A percentile compares a stretch with the other conserved stretches of the same genome.
Conservation (phyloP, 1,284 basidiomycete genomes). For the Sparassis latifolia region DNA sequence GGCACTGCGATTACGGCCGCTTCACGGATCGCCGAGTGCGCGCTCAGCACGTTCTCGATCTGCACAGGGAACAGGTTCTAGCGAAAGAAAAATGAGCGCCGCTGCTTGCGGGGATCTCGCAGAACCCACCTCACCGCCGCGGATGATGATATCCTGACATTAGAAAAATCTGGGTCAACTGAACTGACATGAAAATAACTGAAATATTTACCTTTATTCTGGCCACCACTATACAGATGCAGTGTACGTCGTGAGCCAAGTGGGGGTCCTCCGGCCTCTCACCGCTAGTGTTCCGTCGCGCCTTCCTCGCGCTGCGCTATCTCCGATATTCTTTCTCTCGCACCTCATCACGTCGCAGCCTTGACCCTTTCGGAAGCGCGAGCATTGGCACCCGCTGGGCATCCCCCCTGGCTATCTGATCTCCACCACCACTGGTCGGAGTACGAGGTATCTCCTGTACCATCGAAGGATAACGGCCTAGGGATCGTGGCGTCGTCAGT, state of each 20-base stretch:
- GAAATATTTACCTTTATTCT: slow-evolving; percentile 52
- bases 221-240: slow-evolving; percentile 55
- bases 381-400: no score
- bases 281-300: slow-evolving; percentile 71
- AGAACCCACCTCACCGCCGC: slow-evolving; percentile 67
- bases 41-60: slow-evolving; percentile 74
- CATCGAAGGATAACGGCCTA: no score
- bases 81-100: neutral
- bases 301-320: slow-evolving; percentile 53
- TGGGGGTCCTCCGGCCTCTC: slow-evolving; percentile 67
- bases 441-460: no score
- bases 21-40: slow-evolving; percentile 59
- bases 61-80: slow-evolving; percentile 82
- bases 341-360: no score
- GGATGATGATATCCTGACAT: slow-evolving; percentile 75
- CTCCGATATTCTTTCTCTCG: no score
- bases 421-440: no score
- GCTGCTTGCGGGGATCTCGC: neutral
- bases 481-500: no score
- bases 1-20: slow-evolving; percentile 74
- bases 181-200: neutral
- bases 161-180: neutral
- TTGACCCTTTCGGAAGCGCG: no score
- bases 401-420: no score
- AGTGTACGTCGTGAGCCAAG: neutral